Base-by-base conservation (phyloP, 345 rosid species). In the Toxicodendron radicans region DNA sequence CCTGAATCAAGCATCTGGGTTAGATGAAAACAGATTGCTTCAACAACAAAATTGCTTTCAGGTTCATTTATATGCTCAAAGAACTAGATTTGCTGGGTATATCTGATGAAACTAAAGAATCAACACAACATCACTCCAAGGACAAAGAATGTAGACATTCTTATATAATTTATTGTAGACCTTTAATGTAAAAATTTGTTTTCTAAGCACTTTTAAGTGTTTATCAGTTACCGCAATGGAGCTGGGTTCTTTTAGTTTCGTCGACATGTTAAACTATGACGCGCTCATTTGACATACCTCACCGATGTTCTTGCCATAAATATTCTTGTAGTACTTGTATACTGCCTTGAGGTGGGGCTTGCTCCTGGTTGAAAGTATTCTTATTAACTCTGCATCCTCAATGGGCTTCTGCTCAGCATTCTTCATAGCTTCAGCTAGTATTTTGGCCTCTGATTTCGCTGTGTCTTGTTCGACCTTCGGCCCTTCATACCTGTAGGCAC, bases 401-500 rank as follows among this genome's bases (percentile, higher is more conserved):
- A 85, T 27, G 2, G 46, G 79, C 46, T 78, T 77, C 70, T 53
- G 84, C 48, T 21, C 80, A 5, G 65, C 85, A 75, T 79, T 82
- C 78, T 79, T 83, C 61, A 91, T 73, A 0, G 86, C 83, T 11
- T 72, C 62, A 9, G 74, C 79, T 60, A 93, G 75, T 59, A 65
- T 21, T 80, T 89, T 83, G 11, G 97, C 95, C 24, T 93, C 98
- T 0, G 87, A 82, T 87, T 91, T 93, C 11, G 84, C 92, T 0
- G 66, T 46, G 41, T 90, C 91, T 0, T 85, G 90, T 53, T 89
- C 89, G 13, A 89, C 80, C 57, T 73, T 85, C 2, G 79, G 46
- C 20, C 99, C 99, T 84, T 93, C 97, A 61, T 91, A 95, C 80
- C 99, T 86, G 43, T 91, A 95, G 49, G 99, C 97, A 79, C 98